Evolutionary conservation across 2,329 filamentous ascomycete genomes (phyloP).

Genomic region (Trichophyton verrucosum): DNA sequence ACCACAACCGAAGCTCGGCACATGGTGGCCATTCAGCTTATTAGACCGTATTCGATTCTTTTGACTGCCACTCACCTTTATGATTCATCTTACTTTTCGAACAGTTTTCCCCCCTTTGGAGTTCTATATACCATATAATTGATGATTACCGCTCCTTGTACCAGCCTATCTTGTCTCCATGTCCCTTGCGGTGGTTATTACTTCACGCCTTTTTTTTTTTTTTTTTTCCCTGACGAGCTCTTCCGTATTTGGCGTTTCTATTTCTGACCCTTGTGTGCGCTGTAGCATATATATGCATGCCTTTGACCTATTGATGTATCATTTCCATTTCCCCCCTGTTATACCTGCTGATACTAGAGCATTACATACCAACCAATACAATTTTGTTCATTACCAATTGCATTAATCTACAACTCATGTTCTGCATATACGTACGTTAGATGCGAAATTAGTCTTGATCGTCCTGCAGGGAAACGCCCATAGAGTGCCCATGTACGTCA

Average conservation of each 20-base stretch:
- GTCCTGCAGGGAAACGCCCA: no score
- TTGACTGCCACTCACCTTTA: background rate
- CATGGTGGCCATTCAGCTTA: conserved; percentile 27
- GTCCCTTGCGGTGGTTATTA: background rate
- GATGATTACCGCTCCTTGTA: background rate
- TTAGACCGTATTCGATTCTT: conserved; percentile 14
- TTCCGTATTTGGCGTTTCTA: background rate
- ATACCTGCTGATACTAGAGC: background rate
- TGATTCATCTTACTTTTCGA: background rate
- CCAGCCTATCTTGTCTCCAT: background rate
- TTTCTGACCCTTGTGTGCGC: background rate
- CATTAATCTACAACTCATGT: background rate
- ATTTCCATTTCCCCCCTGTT: background rate
- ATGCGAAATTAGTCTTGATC: background rate
- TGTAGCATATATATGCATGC: background rate
- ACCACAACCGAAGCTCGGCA: conserved; percentile 29
- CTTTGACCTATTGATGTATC: background rate
- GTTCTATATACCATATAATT: conserved; percentile 4
- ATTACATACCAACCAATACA: background rate
- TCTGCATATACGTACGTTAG: background rate
- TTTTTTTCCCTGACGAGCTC: background rate
- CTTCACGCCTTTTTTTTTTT: background rate
- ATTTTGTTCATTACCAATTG: background rate
- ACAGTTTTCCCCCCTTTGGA: background rate
- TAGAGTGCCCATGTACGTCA: background rate